Percentiles rank a stretch among this genome's conserved stretches.
phyloP scores from a whole-genome alignment of 2,329 filamentous ascomycete genomes.

The Cordyceps farinosa region DNA sequence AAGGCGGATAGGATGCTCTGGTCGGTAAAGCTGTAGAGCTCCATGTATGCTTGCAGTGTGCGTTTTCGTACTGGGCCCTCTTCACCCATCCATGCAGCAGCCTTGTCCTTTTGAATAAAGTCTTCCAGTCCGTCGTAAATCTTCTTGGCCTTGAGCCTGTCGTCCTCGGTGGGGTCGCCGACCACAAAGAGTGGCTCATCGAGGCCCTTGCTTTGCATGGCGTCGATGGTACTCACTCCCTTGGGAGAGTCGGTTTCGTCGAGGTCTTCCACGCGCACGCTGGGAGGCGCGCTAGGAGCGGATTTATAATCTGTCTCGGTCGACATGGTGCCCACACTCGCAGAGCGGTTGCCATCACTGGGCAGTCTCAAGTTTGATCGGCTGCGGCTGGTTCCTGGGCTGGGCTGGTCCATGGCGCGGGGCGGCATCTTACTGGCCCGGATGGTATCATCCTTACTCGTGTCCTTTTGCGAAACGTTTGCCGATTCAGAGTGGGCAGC shows the following conservation, averaged over 20 bases:
- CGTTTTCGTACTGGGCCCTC: constrained; percentile 57
- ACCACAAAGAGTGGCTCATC: constrained; percentile 58
- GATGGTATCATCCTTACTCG: constrained; percentile 28
- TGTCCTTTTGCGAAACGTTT: constrained; percentile 8
- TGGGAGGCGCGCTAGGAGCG: constrained; percentile 35
- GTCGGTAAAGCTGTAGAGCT: constrained; percentile 80
- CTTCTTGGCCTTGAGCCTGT: constrained; percentile 71
- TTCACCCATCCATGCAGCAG: constrained; percentile 86
- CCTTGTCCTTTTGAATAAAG: constrained; percentile 72
- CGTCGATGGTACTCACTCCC: constrained; percentile 26
- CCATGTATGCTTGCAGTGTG: constrained; percentile 77
- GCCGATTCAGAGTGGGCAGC: constrained; percentile 8
- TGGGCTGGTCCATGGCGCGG: constrained; percentile 25
- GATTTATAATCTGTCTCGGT: constrained; percentile 40
- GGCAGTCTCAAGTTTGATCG: constrained; percentile 40
- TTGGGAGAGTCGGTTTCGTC: constrained; percentile 36
- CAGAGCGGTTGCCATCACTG: constrained; percentile 37
- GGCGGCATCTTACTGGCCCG: constrained; percentile 27
- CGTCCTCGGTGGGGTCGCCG: constrained; percentile 62
- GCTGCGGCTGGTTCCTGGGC: constrained; percentile 33
- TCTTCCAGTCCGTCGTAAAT: constrained; percentile 85
- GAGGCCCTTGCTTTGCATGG: constrained; percentile 40
- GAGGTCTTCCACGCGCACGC: constrained; percentile 40
- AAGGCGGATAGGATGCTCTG: constrained; percentile 76
- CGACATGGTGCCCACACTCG: constrained; percentile 34